Conservation (phyloP, 2,329 filamentous ascomycete genomes). For the Exutisphaerella laricina region DNA sequence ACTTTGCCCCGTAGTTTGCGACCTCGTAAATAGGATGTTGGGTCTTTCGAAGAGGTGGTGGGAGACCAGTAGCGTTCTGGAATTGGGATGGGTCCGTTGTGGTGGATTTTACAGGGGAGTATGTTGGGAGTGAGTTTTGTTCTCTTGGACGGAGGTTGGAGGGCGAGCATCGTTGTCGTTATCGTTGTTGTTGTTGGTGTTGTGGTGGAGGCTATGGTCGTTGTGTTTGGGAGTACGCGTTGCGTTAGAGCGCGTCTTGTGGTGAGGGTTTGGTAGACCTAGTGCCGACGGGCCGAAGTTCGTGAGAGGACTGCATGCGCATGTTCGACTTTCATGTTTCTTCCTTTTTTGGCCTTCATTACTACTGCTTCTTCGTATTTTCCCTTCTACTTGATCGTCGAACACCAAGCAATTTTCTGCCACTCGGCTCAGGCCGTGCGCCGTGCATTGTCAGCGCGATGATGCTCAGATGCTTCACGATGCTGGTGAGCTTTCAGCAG, state of each 20-base stretch:
- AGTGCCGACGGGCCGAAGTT: no score
- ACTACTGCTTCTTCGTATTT: no score
- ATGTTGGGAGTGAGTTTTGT: constrained; percentile 58
- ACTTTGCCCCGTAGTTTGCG: constrained; percentile 67
- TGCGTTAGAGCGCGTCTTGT: not conserved
- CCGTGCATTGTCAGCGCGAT: no score
- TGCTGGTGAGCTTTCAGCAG: no score
- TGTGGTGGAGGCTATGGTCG: not conserved
- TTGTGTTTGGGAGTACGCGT: not conserved
- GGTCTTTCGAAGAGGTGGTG: constrained; percentile 10
- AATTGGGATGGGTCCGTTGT: constrained; percentile 65
- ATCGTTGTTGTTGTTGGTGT: not conserved
- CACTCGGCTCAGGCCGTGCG: no score
- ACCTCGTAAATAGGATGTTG: constrained; percentile 67
- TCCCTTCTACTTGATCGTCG: no score
- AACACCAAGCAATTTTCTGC: no score
- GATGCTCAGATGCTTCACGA: no score
- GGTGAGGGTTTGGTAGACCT: no score
- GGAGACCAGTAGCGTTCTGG: constrained; percentile 67
- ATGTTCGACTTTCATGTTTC: no score
- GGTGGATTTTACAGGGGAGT: constrained; percentile 73
- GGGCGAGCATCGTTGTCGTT: constrained; percentile 39
- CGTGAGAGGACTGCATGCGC: no score
- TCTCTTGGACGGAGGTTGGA: constrained; percentile 30
- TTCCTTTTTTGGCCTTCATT: no score